Percentiles rank a stretch among this genome's conserved stretches.
Evolutionary conservation across 495 filamentous ascomycete genomes (phyloP).

Genomic region (Neurospora sp.): DNA sequence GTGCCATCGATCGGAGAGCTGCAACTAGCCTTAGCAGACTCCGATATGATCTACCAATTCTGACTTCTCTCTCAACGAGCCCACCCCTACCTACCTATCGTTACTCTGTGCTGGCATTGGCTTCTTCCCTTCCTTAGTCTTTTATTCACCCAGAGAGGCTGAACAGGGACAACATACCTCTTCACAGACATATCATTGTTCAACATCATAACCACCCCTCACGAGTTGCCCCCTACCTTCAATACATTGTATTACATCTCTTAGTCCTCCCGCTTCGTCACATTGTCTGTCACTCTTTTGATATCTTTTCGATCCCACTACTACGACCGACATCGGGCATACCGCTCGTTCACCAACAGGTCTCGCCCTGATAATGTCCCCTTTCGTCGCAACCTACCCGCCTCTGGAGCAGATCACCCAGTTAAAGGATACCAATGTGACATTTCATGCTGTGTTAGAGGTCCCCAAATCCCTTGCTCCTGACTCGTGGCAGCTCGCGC

Average conservation of each 20-base stretch:
- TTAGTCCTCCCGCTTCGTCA: not conserved
- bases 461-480: conserved; percentile 43
- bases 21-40: not conserved
- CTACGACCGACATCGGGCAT: not conserved
- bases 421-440: conserved; percentile 39
- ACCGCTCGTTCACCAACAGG: not conserved
- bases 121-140: not conserved
- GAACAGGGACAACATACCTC: not conserved
- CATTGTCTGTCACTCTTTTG: not conserved
- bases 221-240: not conserved
- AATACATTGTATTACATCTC: not conserved
- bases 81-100: not conserved
- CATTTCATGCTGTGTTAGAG: conserved; percentile 65
- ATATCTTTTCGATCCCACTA: not conserved
- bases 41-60: not conserved
- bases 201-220: not conserved
- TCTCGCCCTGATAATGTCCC: conserved; percentile 12
- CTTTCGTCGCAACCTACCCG: conserved; percentile 43
- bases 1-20: not conserved
- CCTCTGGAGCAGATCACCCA: conserved; percentile 61
- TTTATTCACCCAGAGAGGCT: not conserved
- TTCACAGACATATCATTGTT: not conserved
- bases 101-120: not conserved
- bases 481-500: conserved; percentile 58
- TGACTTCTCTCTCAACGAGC: not conserved